Conservation (phyloP, 352 stramenopile species). For the Halophytophthora batemanensis region DNA sequence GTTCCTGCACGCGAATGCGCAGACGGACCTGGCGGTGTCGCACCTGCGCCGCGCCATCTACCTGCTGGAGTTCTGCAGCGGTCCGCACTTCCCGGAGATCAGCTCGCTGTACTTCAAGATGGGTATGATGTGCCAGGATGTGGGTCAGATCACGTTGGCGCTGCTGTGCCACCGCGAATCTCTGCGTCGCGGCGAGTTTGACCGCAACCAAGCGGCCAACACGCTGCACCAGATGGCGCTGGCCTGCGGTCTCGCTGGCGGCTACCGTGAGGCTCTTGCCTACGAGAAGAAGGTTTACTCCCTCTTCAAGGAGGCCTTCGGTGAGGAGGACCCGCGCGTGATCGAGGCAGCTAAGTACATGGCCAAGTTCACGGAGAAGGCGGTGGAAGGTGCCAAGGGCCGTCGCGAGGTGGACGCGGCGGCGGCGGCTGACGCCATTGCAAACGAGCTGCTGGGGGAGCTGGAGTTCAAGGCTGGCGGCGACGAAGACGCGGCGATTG, state of each 20-base stretch:
- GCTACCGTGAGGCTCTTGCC: conserved; percentile 81
- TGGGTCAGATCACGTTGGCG: conserved; percentile 82
- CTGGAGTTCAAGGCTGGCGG: conserved; percentile 59
- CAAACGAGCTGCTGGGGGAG: conserved; percentile 71
- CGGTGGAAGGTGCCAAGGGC: conserved; percentile 83
- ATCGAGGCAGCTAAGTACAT: conserved; percentile 84
- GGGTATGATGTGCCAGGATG: conserved; percentile 93
- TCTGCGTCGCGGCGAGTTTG: conserved; percentile 83
- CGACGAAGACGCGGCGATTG: conserved; percentile 17
- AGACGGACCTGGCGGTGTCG: conserved; percentile 82
- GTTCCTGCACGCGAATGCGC: conserved; percentile 86
- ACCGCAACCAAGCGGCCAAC: conserved; percentile 83
- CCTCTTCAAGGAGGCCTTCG: conserved; percentile 80
- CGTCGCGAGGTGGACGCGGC: conserved; percentile 75
- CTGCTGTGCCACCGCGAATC: conserved; percentile 88
- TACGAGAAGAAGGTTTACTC: conserved; percentile 90
- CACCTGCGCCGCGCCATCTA: conserved; percentile 92
- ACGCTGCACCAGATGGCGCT: conserved; percentile 88
- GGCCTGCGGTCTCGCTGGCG: conserved; percentile 69
- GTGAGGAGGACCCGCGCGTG: conserved; percentile 77
- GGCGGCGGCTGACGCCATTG: conserved; percentile 70
- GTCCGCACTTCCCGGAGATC: conserved; percentile 89
- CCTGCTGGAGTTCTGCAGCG: conserved; percentile 90
- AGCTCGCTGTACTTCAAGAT: conserved; percentile 91
- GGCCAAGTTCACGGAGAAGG: conserved; percentile 83